Percentiles rank a stretch among this genome's conserved stretches.
These are phyloP conservation scores for Sinapis alba DNA, from an alignment of 441 rosid genomes.

Conservation along the genomic window DNA sequence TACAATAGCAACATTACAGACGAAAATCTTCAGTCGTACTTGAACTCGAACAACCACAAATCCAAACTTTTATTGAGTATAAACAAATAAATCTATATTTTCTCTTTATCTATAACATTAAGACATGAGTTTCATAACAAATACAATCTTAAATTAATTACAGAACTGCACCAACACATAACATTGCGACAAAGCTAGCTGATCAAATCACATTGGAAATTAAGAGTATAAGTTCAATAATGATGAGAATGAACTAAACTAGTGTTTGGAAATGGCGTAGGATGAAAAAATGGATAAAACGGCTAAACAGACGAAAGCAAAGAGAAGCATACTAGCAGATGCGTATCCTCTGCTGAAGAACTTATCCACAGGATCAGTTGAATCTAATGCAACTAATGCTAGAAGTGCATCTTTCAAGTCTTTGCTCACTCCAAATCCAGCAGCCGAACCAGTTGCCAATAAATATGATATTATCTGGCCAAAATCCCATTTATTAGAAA, in stretches of 20 bases:
- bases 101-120: neutral
- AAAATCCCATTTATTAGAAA: neutral
- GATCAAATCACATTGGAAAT: neutral
- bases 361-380: slow-evolving; percentile 27
- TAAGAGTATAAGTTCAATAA: neutral
- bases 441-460: slow-evolving; percentile 53
- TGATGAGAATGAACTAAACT: neutral
- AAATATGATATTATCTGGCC: slow-evolving; percentile 47
- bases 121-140: neutral
- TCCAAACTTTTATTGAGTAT: neutral
- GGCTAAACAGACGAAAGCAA: slow-evolving; percentile 48
- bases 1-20: neutral
- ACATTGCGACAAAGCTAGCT: slow-evolving; percentile 16
- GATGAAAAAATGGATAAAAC: slow-evolving; percentile 52
- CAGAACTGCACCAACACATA: slow-evolving; percentile 6
- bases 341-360: slow-evolving; percentile 51
- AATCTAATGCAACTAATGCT: slow-evolving; percentile 19
- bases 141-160: neutral
- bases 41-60: neutral
- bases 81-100: neutral
- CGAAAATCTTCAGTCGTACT: neutral
- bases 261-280: slow-evolving; percentile 44
- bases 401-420: slow-evolving; percentile 44
- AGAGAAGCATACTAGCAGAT: slow-evolving; percentile 48
- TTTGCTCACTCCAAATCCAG: slow-evolving; percentile 54